These are phyloP conservation scores for Murraya koenigii DNA, from an alignment of 345 rosid genomes.

Conservation along the genomic window DNA sequence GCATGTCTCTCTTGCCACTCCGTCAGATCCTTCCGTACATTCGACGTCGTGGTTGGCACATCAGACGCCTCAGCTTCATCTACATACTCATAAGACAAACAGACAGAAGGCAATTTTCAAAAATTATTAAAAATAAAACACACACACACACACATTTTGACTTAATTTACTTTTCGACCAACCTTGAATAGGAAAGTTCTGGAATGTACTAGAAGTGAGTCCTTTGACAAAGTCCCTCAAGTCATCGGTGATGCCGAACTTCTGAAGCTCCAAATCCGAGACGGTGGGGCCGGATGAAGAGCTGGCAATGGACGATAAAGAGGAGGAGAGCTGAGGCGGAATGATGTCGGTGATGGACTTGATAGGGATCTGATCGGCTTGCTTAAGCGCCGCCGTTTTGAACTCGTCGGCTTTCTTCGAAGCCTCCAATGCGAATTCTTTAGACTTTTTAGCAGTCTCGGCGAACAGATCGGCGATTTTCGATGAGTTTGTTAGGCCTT, in stretches of 20 bases:
- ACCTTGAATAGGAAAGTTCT: constrained; percentile 79
- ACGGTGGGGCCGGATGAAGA: constrained; percentile 31
- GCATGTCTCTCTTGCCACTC: constrained; percentile 99
- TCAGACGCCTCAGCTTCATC: constrained; percentile 51
- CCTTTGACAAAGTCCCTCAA: constrained; percentile 81
- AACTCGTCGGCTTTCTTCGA: constrained; percentile 76
- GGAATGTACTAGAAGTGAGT: constrained; percentile 72
- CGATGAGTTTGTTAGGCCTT: constrained; percentile 53
- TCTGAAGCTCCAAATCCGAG: constrained; percentile 52
- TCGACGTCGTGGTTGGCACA: constrained; percentile 41
- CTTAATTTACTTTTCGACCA: not conserved
- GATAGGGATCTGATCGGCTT: constrained; percentile 87
- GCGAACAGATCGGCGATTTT: constrained; percentile 72
- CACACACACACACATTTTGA: not conserved
- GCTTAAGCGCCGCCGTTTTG: constrained; percentile 69
- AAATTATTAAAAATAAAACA: not conserved
- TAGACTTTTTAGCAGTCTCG: constrained; percentile 87
- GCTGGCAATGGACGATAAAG: constrained; percentile 34
- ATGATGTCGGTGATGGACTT: constrained; percentile 76
- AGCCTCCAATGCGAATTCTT: constrained; percentile 87
- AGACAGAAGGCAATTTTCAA: not conserved
- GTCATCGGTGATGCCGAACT: constrained; percentile 84
- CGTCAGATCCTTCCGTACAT: constrained; percentile 83
- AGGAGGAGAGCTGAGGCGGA: constrained; percentile 54
- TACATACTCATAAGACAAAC: constrained; percentile 28